Percentiles rank a stretch among this genome's conserved stretches.
These are phyloP conservation scores for Ogataea glucozyma DNA, from an alignment of 805 yeast genomes.

Conservation along the genomic window DNA sequence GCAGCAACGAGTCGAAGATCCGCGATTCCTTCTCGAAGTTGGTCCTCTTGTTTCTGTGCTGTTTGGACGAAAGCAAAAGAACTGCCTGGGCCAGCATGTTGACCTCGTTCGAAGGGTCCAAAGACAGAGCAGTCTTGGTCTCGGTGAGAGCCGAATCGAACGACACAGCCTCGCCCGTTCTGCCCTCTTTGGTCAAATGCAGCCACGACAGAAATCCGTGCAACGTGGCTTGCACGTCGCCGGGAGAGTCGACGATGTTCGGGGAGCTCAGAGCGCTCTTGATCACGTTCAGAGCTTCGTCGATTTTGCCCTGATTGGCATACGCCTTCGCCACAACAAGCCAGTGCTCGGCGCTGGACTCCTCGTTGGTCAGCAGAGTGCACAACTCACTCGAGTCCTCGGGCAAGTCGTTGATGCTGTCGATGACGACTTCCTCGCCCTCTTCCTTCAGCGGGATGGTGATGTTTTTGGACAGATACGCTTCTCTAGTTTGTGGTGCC, in stretches of 20 bases:
- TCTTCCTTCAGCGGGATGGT: slow-evolving; percentile 71
- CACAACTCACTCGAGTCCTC: slow-evolving; percentile 87
- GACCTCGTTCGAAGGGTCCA: slow-evolving; percentile 47
- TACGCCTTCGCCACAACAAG: slow-evolving; percentile 79
- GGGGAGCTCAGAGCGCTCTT: slow-evolving; percentile 54
- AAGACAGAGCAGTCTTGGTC: slow-evolving; percentile 47
- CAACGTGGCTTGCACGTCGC: slow-evolving; percentile 50
- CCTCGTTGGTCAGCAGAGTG: slow-evolving; percentile 76
- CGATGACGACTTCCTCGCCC: slow-evolving; percentile 85
- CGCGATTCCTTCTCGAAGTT: slow-evolving; percentile 71
- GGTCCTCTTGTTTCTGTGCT: slow-evolving; percentile 57
- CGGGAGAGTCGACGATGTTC: slow-evolving; percentile 33
- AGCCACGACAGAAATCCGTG: slow-evolving; percentile 76
- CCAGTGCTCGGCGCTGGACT: slow-evolving; percentile 79
- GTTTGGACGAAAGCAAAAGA: slow-evolving; percentile 60
- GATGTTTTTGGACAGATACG: slow-evolving; percentile 28
- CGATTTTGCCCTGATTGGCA: slow-evolving; percentile 55
- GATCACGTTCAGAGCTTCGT: slow-evolving; percentile 65
- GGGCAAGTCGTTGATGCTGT: slow-evolving; percentile 77
- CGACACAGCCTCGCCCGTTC: slow-evolving; percentile 21
- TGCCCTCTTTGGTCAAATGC: slow-evolving; percentile 47
- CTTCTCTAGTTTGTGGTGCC: slow-evolving; percentile 24
- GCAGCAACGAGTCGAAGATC: slow-evolving; percentile 61
- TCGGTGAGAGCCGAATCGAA: slow-evolving; percentile 32
- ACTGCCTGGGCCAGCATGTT: slow-evolving; percentile 70